A percentile compares a stretch with the other conserved stretches of the same genome.
Evolutionary conservation across 2,329 filamentous ascomycete genomes (phyloP).

Genomic region (Penicillium psychrosexuale): DNA sequence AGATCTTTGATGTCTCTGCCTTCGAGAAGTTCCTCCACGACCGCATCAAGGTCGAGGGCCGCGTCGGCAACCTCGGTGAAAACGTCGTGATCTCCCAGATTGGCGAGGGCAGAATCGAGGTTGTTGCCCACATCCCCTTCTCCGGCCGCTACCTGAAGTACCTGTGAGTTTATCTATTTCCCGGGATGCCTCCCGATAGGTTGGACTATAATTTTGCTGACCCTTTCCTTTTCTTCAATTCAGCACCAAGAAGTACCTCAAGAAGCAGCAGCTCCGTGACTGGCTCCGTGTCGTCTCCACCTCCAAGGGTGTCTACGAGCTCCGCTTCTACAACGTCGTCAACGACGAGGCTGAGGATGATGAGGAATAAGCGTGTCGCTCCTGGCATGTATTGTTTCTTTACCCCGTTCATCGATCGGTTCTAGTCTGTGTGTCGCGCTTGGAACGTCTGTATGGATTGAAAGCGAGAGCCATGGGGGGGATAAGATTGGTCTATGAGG

Average conservation of each 20-base stretch:
- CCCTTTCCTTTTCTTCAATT: not conserved
- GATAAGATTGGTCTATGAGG: constrained; percentile 23
- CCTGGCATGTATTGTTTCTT: constrained; percentile 9
- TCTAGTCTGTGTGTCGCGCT: constrained; percentile 10
- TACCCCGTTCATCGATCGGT: constrained; percentile 14
- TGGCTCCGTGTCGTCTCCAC: constrained; percentile 99
- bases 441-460: constrained; percentile 13
- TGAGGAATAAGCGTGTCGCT: constrained; percentile 73
- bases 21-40: constrained; percentile 99
- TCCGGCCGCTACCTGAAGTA: constrained; percentile 99
- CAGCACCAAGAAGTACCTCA: constrained; percentile 99
- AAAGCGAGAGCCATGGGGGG: constrained; percentile 17
- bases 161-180: constrained; percentile 64
- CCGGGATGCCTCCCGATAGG: not conserved
- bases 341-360: constrained; percentile 98
- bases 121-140: constrained; percentile 95
- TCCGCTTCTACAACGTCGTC: constrained; percentile 99
- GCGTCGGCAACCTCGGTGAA: constrained; percentile 96
- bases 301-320: constrained; percentile 97
- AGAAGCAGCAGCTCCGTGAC: constrained; percentile 99
- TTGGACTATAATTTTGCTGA: constrained; percentile 1
- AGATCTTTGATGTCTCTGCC: constrained; percentile 98
- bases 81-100: constrained; percentile 83
- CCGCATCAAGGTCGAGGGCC: constrained; percentile 97
- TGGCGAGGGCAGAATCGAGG: constrained; percentile 96